Conservation (phyloP, 2,329 filamentous ascomycete genomes). For the Calonectria pteridis region DNA sequence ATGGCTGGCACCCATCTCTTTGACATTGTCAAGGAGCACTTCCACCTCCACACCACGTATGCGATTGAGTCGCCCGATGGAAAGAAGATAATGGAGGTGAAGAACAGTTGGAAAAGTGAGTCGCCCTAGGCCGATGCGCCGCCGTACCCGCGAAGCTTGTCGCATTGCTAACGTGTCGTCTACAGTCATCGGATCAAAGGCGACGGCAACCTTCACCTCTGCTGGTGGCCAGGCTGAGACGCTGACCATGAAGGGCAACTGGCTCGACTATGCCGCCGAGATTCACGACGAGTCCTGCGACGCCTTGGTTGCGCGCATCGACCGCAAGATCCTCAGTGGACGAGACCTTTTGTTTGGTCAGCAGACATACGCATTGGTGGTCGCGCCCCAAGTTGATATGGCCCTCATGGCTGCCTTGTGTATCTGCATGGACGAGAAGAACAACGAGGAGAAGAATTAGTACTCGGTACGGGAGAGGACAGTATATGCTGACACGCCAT, state of each 20-base stretch:
- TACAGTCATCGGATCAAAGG: slow-evolving; percentile 66
- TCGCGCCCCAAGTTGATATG: slow-evolving; percentile 76
- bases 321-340: slow-evolving; percentile 68
- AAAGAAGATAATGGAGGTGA: slow-evolving; percentile 66
- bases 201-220: slow-evolving; percentile 69
- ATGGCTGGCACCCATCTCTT: slow-evolving; percentile 67
- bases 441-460: slow-evolving; percentile 49
- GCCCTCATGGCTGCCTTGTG: slow-evolving; percentile 75
- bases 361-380: slow-evolving; percentile 74
- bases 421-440: slow-evolving; percentile 76
- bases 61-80: slow-evolving; percentile 59
- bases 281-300: slow-evolving; percentile 67
- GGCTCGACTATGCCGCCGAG: slow-evolving; percentile 67
- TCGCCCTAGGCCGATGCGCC: slow-evolving; percentile 32
- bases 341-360: slow-evolving; percentile 70
- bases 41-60: slow-evolving; percentile 65
- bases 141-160: neutral
- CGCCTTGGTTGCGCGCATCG: slow-evolving; percentile 68
- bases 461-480: neutral
- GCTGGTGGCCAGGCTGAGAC: slow-evolving; percentile 56
- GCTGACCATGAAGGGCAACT: slow-evolving; percentile 72
- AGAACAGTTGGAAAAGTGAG: slow-evolving; percentile 66
- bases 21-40: slow-evolving; percentile 66
- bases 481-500: neutral
- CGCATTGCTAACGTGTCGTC: neutral